Conservation (phyloP, 176 grass and related monocot species). For the Saccharum officinarum region DNA sequence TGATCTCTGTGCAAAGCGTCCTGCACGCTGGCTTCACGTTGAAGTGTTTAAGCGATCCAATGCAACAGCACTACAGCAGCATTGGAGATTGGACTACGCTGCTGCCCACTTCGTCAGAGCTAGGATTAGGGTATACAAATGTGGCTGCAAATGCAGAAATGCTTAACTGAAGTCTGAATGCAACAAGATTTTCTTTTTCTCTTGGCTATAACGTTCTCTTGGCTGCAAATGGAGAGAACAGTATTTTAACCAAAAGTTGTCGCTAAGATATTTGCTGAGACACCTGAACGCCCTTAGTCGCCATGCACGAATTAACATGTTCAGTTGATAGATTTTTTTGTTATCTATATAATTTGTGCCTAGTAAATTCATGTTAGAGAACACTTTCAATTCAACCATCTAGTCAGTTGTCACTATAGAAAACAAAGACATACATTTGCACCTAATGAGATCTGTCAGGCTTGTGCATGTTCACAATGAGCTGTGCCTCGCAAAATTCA, state of each 20-base stretch:
- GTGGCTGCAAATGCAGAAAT: not conserved
- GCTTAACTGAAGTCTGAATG: not conserved
- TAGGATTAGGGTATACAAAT: not conserved
- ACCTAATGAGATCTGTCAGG: too few relatives aligned
- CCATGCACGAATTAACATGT: not conserved
- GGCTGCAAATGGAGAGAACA: not conserved
- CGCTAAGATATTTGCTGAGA: not conserved
- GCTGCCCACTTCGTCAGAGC: not conserved
- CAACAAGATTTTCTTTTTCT: not conserved
- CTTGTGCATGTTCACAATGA: too few relatives aligned
- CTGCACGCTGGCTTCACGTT: constrained; percentile 4
- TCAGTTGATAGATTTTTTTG: too few relatives aligned
- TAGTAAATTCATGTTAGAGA: too few relatives aligned
- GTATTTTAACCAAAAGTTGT: not conserved
- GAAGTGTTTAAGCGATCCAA: not conserved
- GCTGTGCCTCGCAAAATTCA: too few relatives aligned
- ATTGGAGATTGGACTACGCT: not conserved
- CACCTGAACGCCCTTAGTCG: not conserved
- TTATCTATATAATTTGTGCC: too few relatives aligned
- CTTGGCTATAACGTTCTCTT: not conserved
- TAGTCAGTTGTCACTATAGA: too few relatives aligned
- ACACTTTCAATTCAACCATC: too few relatives aligned
- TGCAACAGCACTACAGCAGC: constrained; percentile 12
- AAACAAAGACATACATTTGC: too few relatives aligned
- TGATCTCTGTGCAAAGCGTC: not conserved